Evolutionary conservation across 371 early-diverging fungal genomes (phyloP).

Genomic region (Hamiltosporidium magnivora): DNA sequence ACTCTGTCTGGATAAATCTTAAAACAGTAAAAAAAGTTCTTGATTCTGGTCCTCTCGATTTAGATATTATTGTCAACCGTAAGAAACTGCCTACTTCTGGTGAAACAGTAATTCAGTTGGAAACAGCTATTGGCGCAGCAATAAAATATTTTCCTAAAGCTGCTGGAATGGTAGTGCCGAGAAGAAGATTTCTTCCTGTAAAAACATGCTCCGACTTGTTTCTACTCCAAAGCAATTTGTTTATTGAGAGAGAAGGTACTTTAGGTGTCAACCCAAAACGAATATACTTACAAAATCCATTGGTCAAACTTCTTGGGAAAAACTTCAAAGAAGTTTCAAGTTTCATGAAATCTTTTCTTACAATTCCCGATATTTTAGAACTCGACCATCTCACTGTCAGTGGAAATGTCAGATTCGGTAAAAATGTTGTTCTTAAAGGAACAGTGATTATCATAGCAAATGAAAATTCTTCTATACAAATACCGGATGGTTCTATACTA

Average conservation of each 20-base stretch:
- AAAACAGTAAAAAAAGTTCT: conserved; percentile 82
- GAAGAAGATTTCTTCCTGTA: conserved; percentile 91
- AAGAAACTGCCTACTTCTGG: conserved; percentile 61
- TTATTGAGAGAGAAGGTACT: conserved; percentile 75
- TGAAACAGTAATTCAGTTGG: conserved; percentile 88
- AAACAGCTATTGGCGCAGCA: conserved; percentile 96
- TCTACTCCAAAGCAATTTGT: conserved; percentile 83
- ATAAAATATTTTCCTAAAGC: conserved; percentile 90
- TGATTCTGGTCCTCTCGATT: conserved; percentile 64
- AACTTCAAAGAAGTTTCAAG: conserved; percentile 78
- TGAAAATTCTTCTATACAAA: conserved; percentile 78
- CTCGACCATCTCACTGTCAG: conserved; percentile 90
- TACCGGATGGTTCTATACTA: conserved; percentile 87
- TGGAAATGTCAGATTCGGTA: conserved; percentile 88
- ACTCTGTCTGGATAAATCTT: conserved; percentile 89
- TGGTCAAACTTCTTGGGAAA: conserved; percentile 78
- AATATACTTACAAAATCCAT: conserved; percentile 74
- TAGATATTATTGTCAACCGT: conserved; percentile 92
- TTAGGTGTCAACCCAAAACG: conserved; percentile 76
- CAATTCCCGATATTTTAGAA: conserved; percentile 83
- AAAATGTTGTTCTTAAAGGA: conserved; percentile 75
- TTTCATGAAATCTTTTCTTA: conserved; percentile 71
- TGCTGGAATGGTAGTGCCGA: conserved; percentile 90
- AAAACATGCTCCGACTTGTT: conserved; percentile 94
- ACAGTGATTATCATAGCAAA: conserved; percentile 97